phyloP scores from a whole-genome alignment of 495 filamentous ascomycete genomes.

The Hyphodiscus hymeniophilus region DNA sequence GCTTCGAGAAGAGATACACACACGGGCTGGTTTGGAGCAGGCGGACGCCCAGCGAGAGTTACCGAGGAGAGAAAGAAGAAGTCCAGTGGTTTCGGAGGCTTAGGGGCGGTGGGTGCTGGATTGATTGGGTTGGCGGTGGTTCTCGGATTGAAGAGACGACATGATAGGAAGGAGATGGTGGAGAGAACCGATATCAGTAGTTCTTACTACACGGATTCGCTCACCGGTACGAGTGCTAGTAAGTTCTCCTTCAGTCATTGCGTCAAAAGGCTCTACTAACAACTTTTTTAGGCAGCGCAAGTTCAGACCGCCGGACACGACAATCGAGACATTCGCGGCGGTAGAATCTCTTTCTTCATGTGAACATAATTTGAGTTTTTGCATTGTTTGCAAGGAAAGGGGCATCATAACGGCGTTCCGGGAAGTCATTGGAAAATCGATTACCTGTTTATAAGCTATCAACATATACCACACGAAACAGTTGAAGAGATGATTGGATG shows the following conservation, averaged over 20 bases:
- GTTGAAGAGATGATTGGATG: neutral
- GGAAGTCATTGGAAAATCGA: neutral
- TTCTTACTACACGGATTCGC: conserved; percentile 38
- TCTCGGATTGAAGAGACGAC: conserved; percentile 64
- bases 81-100: conserved; percentile 43
- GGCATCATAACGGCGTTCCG: neutral
- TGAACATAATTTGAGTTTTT: neutral
- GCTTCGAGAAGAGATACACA: conserved; percentile 34
- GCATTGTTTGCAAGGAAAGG: neutral
- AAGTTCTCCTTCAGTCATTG: conserved; percentile 19
- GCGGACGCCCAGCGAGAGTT: conserved; percentile 37
- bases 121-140: conserved; percentile 60
- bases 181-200: conserved; percentile 37
- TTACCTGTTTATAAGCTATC: too few relatives aligned
- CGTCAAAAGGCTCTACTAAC: conserved; percentile 21
- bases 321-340: conserved; percentile 24
- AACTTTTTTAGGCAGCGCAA: conserved; percentile 32
- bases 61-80: conserved; percentile 39
- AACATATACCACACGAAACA: neutral
- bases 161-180: conserved; percentile 45
- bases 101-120: conserved; percentile 56
- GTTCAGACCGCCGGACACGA: conserved; percentile 32
- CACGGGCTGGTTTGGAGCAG: conserved; percentile 59
- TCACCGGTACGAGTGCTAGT: conserved; percentile 40
- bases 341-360: neutral